Conservation (phyloP, 305 asterid species). For the Stenogyne calaminthoides region DNA sequence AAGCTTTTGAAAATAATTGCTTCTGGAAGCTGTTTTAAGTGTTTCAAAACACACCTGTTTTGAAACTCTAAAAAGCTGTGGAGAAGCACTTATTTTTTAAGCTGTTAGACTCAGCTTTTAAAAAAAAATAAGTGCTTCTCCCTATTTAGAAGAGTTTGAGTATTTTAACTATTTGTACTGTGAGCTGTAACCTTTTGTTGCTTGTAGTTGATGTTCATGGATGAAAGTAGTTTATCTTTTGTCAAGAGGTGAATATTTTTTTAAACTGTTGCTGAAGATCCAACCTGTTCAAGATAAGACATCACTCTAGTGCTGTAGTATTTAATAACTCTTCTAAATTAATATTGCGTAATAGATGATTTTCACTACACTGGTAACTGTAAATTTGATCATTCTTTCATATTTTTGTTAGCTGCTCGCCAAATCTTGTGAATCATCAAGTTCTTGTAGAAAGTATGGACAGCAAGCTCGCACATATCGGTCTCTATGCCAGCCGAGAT, state of each 20-base stretch:
- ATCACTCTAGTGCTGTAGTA: not conserved
- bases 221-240: not conserved
- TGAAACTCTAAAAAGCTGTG: too few relatives aligned
- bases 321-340: not conserved
- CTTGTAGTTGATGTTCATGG: not conserved
- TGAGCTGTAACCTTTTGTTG: not conserved
- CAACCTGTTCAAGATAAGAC: not conserved
- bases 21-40: too few relatives aligned
- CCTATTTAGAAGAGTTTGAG: too few relatives aligned
- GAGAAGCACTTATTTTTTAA: too few relatives aligned
- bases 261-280: not conserved
- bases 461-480: slow-evolving; percentile 81
- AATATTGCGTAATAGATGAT: slow-evolving; percentile 7
- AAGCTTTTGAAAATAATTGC: too few relatives aligned
- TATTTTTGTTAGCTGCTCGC: slow-evolving; percentile 70
- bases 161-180: not conserved
- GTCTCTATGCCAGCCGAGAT: slow-evolving; percentile 89
- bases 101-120: too few relatives aligned
- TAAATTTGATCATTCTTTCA: slow-evolving; percentile 18
- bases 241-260: not conserved
- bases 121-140: too few relatives aligned
- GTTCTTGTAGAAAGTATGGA: slow-evolving; percentile 98
- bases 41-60: too few relatives aligned
- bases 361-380: slow-evolving; percentile 10
- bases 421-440: slow-evolving; percentile 93